Evolutionary conservation across 1,284 basidiomycete genomes (phyloP), one percentile per base, ranked within the genome.

Genomic region (Fomitiporia mediterranea): DNA sequence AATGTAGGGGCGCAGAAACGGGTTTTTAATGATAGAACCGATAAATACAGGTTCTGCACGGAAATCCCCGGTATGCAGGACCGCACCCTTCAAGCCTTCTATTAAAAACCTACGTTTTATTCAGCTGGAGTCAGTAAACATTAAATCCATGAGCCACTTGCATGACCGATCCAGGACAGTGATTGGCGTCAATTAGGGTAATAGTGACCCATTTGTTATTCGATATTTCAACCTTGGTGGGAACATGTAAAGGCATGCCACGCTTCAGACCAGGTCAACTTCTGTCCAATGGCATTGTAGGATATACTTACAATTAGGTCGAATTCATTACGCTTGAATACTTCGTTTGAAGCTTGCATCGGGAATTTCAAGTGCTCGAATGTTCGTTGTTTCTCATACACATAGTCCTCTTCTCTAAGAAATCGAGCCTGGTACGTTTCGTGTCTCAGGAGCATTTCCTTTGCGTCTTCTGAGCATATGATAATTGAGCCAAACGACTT

Each of bases 91-190:
- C 1, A 71, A 48, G 4, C 92, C 91, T 66, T 93, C 89, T 53
- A 97, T 82, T 15, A 97, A 79, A 68, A 90, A 95, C 91, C 92
- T 55, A 48, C 7, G 28, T 51, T 27, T 54, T 15, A 37, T 56
- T 40, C 35, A 13, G 53, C 53, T 44, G 32, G 39, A 38, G 2
- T 21, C 28, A 21, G 34, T 25, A 23, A n/a, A n/a, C n/a, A n/a
- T n/a, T n/a, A n/a, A 34, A 9, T 9, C 40, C 11, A 35, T 17
- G 19, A 28, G 44, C 2, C 8, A 69, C 83, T 46, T 64, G 94
- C 94, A 98, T 97, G 28, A 91, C 83, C 0, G 91, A 86, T 0
- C 95, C 95, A 8, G 92, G 93, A 68, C 94, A 97, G 67, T 98
- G 95, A 66, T 98, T 98, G 1, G 95, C 94, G 63, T 95, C 89